phyloP scores from a whole-genome alignment of 129 eudicot genomes.

The Apium graveolens region DNA sequence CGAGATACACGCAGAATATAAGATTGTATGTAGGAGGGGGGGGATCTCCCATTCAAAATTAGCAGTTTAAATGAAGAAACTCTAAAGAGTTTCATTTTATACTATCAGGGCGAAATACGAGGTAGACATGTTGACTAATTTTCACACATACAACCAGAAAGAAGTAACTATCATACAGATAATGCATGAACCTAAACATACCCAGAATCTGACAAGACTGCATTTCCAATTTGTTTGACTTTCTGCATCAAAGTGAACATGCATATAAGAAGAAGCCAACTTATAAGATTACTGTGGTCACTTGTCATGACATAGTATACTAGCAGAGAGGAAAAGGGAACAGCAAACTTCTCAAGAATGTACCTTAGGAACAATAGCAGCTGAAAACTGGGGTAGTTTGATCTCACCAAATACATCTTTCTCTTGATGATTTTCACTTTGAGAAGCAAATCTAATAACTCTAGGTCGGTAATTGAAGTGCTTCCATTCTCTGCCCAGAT shows the following conservation, averaged over 20 bases:
- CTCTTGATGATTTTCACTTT: constrained; percentile 29
- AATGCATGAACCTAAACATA: constrained; percentile 11
- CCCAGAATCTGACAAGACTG: constrained; percentile 34
- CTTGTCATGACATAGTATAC: constrained; percentile 3
- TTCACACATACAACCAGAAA: neutral
- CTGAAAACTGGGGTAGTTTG: constrained; percentile 63
- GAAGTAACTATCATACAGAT: neutral
- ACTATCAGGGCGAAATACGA: neutral
- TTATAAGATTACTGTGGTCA: neutral
- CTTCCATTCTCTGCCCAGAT: constrained; percentile 61
- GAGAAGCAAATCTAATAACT: constrained; percentile 45
- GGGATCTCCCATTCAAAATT: neutral
- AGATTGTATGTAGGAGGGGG: neutral
- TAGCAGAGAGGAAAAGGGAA: neutral
- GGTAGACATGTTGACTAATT: neutral
- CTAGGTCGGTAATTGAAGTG: constrained; percentile 56
- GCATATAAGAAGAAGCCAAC: neutral
- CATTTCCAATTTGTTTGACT: constrained; percentile 23
- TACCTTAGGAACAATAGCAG: constrained; percentile 84
- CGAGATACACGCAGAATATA: neutral
- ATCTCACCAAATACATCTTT: constrained; percentile 35
- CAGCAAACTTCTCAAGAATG: constrained; percentile 5
- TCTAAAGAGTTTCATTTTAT: no score
- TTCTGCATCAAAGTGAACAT: constrained; percentile 26
- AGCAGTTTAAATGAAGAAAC: neutral